A percentile compares a stretch with the other conserved stretches of the same genome.
Conservation (phyloP, 495 filamentous ascomycete genomes). For the Thermothielavioides terrestris region DNA sequence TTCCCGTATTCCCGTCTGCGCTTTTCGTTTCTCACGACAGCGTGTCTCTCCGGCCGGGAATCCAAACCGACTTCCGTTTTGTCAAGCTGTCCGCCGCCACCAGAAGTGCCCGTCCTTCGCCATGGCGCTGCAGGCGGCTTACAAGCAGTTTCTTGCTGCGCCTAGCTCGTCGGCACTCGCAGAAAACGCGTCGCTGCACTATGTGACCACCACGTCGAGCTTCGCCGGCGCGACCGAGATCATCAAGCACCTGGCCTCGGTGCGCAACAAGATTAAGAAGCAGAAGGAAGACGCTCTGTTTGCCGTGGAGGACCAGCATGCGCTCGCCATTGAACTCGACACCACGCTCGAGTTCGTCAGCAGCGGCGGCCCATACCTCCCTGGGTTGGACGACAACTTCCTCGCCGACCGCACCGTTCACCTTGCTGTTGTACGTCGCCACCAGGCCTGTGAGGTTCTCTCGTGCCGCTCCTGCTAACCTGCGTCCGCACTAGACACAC, state of each 20-base stretch:
- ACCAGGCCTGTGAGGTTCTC: background rate
- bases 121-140: slow-evolving; percentile 40
- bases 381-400: slow-evolving; percentile 89
- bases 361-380: slow-evolving; percentile 81
- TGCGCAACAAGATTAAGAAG: slow-evolving; percentile 64
- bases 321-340: slow-evolving; percentile 68
- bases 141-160: slow-evolving; percentile 68
- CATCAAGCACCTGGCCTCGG: slow-evolving; percentile 62
- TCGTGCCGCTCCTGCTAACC: slow-evolving; percentile 20
- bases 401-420: slow-evolving; percentile 71
- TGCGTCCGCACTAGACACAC: slow-evolving; percentile 55
- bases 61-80: background rate
- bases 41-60: background rate
- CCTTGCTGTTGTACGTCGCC: slow-evolving; percentile 67
- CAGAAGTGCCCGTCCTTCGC: background rate
- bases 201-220: slow-evolving; percentile 81
- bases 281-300: slow-evolving; percentile 66
- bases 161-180: slow-evolving; percentile 59
- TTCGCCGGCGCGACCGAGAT: slow-evolving; percentile 61
- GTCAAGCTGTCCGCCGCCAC: background rate
- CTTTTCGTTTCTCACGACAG: slow-evolving; percentile 1
- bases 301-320: slow-evolving; percentile 59
- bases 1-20: slow-evolving; percentile 4
- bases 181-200: slow-evolving; percentile 68
- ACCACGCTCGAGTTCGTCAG: slow-evolving; percentile 72